These are phyloP conservation scores for Mortierella sp. DNA, from an alignment of 371 early-diverging fungal species.

Conservation along the genomic window DNA sequence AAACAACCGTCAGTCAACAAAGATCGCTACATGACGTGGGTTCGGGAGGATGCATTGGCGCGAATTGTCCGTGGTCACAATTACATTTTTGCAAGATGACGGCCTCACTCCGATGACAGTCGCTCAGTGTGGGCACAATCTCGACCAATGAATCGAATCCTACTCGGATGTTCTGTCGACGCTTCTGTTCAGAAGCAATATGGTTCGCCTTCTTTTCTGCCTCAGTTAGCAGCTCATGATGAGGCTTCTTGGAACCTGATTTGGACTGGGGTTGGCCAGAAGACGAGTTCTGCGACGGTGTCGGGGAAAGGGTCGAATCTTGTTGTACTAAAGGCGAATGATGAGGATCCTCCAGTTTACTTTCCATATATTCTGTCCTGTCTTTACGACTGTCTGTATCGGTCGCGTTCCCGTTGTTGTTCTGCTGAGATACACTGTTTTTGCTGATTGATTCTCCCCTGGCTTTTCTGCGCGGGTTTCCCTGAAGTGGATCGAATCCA, in stretches of 20 bases:
- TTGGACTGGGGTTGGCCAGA: background rate
- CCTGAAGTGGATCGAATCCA: conserved; percentile 37
- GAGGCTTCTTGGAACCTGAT: conserved; percentile 37
- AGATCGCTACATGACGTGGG: conserved; percentile 42
- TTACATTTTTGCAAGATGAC: conserved; percentile 71
- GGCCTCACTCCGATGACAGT: conserved; percentile 71
- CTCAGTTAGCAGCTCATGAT: conserved; percentile 82
- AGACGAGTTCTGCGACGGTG: conserved; percentile 37
- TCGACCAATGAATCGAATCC: conserved; percentile 87
- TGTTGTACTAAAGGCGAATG: conserved; percentile 21
- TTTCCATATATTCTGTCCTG: conserved; percentile 17
- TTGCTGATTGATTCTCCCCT: conserved; percentile 24
- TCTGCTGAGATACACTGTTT: conserved; percentile 14
- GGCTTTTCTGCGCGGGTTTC: conserved; percentile 14
- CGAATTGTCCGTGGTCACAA: conserved; percentile 75
- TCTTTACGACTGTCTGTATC: conserved; percentile 11
- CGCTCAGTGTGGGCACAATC: conserved; percentile 80
- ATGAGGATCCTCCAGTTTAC: conserved; percentile 8
- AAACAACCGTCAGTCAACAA: background rate
- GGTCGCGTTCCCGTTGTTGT: conserved; percentile 2
- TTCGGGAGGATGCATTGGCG: too few relatives aligned
- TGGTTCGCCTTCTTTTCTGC: conserved; percentile 91
- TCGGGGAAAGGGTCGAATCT: conserved; percentile 12
- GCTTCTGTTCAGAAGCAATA: conserved; percentile 90
- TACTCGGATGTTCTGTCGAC: conserved; percentile 84